Base-by-base conservation (phyloP, 2,329 filamentous ascomycete genomes). In the Aspergillus clavatus region DNA sequence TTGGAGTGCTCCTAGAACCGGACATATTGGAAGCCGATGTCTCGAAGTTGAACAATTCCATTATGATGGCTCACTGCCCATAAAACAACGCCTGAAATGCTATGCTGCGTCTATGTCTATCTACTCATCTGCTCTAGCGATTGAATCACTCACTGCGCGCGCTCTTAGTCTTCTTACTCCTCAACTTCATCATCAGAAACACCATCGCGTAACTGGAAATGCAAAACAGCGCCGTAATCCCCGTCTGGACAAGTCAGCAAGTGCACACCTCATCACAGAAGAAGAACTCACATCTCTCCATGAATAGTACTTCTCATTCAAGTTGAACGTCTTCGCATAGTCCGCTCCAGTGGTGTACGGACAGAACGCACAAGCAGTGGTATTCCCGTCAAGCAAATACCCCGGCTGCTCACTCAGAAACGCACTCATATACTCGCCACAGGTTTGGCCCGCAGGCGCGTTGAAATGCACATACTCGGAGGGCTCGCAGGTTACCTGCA, bases 121-220 rank as follows among this genome's bases (percentile, higher is more conserved):
- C n/a, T n/a, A 26, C 23, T 10, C 5, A 26, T 5, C 5, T 26
- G 5, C 10, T 26, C 23, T 26, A 35, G 2, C 26, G 29, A 43
- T 1, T 38, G 11, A 10, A 49, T 43, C n/a, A 65, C 40, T 66
- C 64, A 3, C 57, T 60, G 7, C 61, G 51, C 4, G 71, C 71
- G 36, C 63, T 73, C 62, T 74, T 74, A 12, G 68, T 73, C 50
- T 67, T 69, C 60, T 74, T 75, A 28, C 69, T 75, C 46, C 73
- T 59, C 36, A 75, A 51, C 57, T 74, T 75, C 72, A 74, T 75
- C 64, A 75, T 68, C 19, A 72, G 33, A 52, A 70, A 74, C 1
- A 75, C 72, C 43, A 71, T 45, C 4, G 55, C 65, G 47, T 75
- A 75, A 2, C 66, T 67, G 2, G 59, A 62, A 39, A 72, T 54